Evolutionary conservation across 2,329 filamentous ascomycete species (phyloP).

Genomic region (Colletotrichum sp.): DNA sequence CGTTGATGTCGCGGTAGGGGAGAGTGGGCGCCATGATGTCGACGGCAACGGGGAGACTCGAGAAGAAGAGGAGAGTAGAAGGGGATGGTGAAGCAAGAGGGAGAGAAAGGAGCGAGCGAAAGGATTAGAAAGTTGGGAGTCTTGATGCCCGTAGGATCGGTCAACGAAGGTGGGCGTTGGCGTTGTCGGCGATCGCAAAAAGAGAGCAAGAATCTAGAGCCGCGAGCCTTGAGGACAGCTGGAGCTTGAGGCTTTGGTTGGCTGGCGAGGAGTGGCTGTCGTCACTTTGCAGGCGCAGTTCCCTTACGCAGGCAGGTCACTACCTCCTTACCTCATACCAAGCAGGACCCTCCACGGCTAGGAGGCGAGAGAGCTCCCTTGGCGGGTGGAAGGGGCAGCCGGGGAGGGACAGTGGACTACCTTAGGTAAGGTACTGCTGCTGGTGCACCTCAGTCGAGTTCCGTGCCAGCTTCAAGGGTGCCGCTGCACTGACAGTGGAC

Average conservation of each 20-base stretch:
- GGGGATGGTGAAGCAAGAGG: not conserved
- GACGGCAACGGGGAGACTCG: not conserved
- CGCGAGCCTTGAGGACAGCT: constrained; percentile 18
- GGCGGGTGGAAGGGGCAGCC: not conserved
- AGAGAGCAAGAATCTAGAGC: not conserved
- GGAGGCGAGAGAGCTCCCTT: not conserved
- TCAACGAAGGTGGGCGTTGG: not conserved
- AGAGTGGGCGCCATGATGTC: constrained; percentile 46
- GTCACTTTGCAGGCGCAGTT: constrained; percentile 16
- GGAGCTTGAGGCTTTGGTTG: constrained; percentile 14
- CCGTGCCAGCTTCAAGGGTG: not conserved
- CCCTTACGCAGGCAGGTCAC: not conserved
- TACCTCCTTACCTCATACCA: not conserved
- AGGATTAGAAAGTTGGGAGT: not conserved
- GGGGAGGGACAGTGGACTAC: not conserved
- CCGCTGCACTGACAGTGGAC: not conserved
- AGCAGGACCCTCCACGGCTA: not conserved
- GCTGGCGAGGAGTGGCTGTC: constrained; percentile 17
- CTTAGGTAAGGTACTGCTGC: too few relatives aligned
- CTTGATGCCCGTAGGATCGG: not conserved
- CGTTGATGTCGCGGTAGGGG: constrained; percentile 96
- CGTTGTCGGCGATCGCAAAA: constrained; percentile 3
- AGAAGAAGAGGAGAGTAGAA: not conserved
- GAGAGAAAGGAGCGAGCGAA: not conserved
- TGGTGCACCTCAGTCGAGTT: not conserved